Conservation (phyloP, 306 rosid genomes). For the Medicago arabica region DNA sequence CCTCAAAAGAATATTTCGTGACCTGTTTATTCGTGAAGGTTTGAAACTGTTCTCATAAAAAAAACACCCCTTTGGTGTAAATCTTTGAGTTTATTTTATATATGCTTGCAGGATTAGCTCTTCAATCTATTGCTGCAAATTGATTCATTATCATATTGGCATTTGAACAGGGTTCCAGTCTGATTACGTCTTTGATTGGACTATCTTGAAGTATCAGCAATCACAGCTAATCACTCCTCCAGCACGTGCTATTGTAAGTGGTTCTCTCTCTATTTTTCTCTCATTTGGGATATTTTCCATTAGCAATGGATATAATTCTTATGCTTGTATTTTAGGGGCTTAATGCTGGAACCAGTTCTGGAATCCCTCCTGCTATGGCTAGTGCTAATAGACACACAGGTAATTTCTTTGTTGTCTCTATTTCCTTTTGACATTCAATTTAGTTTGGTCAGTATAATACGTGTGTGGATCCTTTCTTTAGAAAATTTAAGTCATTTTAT, state of each 20-base stretch:
- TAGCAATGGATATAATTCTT: conserved; percentile 19
- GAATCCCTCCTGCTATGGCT: conserved; percentile 65
- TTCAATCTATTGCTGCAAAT: conserved; percentile 19
- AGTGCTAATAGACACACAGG: conserved; percentile 77
- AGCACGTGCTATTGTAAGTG: conserved; percentile 64
- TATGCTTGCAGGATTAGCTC: conserved; percentile 2
- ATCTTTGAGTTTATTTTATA: not conserved
- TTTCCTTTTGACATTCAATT: conserved; percentile 1
- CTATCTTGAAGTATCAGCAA: conserved; percentile 91
- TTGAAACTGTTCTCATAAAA: conserved; percentile 29
- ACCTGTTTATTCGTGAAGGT: conserved; percentile 96
- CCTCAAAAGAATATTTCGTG: conserved; percentile 93
- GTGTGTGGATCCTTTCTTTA: not conserved
- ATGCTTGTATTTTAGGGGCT: conserved; percentile 58
- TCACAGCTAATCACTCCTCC: conserved; percentile 87
- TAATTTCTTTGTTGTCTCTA: conserved; percentile 34
- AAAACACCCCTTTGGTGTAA: conserved; percentile 1
- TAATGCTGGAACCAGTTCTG: conserved; percentile 83
- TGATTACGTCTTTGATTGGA: conserved; percentile 96
- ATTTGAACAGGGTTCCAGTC: conserved; percentile 82
- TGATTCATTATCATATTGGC: conserved; percentile 18
- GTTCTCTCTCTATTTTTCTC: not conserved
- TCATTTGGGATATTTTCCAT: conserved; percentile 1
- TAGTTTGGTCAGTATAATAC: not conserved
- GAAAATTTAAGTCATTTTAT: not conserved